These are phyloP conservation scores for Colletotrichum sp. DNA, from an alignment of 2,329 filamentous ascomycete genomes.

Conservation along the genomic window DNA sequence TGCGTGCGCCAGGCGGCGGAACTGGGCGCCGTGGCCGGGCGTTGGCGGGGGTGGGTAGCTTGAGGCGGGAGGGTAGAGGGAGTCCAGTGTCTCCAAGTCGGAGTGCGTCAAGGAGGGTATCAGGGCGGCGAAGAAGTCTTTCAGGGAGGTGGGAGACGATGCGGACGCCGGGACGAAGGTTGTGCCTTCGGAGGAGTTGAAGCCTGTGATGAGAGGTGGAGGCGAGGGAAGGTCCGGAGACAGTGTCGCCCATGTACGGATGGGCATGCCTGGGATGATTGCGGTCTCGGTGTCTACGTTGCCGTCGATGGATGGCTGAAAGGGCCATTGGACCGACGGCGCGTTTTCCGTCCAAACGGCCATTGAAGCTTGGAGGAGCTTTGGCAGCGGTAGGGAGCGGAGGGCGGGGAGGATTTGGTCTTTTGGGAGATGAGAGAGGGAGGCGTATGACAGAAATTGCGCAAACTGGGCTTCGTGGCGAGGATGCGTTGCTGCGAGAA, in stretches of 20 bases:
- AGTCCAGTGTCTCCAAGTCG: constrained; percentile 61
- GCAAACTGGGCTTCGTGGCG: constrained; percentile 61
- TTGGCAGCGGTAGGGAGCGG: constrained; percentile 42
- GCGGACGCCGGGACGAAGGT: constrained; percentile 62
- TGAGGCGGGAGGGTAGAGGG: constrained; percentile 60
- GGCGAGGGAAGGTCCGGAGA: constrained; percentile 56
- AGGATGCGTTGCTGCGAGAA: constrained; percentile 58
- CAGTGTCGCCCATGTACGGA: constrained; percentile 57
- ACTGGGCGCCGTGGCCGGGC: constrained; percentile 54
- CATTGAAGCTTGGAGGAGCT: constrained; percentile 45
- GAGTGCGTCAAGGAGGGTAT: constrained; percentile 59
- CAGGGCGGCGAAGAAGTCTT: constrained; percentile 65
- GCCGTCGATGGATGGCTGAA: constrained; percentile 72
- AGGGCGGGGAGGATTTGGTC: constrained; percentile 57
- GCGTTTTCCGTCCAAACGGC: constrained; percentile 48
- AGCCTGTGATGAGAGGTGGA: constrained; percentile 68
- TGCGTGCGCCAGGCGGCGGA: constrained; percentile 61
- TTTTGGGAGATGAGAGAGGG: constrained; percentile 53
- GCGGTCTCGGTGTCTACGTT: constrained; percentile 34
- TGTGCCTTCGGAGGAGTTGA: constrained; percentile 73
- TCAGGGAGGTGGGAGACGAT: constrained; percentile 37
- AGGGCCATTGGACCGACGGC: constrained; percentile 61
- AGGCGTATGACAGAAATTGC: constrained; percentile 57
- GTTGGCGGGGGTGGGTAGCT: constrained; percentile 12
- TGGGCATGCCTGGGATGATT: constrained; percentile 61